These are phyloP conservation scores for Omphalotus olearius DNA, from an alignment of 1,284 basidiomycete species.

Conservation along the genomic window DNA sequence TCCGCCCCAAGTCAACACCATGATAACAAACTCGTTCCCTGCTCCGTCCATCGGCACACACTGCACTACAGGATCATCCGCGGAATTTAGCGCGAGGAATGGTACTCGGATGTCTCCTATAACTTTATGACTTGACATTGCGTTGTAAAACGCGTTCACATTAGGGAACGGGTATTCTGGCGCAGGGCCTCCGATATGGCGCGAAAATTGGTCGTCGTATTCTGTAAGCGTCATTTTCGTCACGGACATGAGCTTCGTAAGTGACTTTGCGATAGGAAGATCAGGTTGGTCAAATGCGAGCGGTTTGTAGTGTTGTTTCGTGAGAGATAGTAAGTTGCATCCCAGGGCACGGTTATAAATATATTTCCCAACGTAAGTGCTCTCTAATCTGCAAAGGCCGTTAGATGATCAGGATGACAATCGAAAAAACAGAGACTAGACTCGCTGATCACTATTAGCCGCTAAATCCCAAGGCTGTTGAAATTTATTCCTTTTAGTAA, in stretches of 20 bases:
- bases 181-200: slow-evolving; percentile 72
- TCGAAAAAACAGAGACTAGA: background rate
- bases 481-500: background rate
- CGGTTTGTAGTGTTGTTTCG: slow-evolving; percentile 53
- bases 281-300: slow-evolving; percentile 45
- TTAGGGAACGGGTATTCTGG: slow-evolving; percentile 67
- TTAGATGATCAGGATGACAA: slow-evolving; percentile 7
- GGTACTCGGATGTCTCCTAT: slow-evolving; percentile 61
- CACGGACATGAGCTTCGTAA: slow-evolving; percentile 39
- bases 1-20: slow-evolving; percentile 74
- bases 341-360: slow-evolving; percentile 85
- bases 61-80: slow-evolving; percentile 87
- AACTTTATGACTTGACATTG: slow-evolving; percentile 41
- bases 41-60: slow-evolving; percentile 57
- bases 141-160: slow-evolving; percentile 14
- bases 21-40: slow-evolving; percentile 59
- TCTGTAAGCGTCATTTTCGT: slow-evolving; percentile 52
- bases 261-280: slow-evolving; percentile 45
- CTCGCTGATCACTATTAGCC: slow-evolving; percentile 7
- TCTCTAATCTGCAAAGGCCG: slow-evolving; percentile 46
- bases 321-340: slow-evolving; percentile 65
- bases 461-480: slow-evolving; percentile 15
- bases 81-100: slow-evolving; percentile 82
- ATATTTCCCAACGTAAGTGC: slow-evolving; percentile 58
- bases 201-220: slow-evolving; percentile 68